Conservation (phyloP, 2,329 filamentous ascomycete species). For the Penicillium sp. region DNA sequence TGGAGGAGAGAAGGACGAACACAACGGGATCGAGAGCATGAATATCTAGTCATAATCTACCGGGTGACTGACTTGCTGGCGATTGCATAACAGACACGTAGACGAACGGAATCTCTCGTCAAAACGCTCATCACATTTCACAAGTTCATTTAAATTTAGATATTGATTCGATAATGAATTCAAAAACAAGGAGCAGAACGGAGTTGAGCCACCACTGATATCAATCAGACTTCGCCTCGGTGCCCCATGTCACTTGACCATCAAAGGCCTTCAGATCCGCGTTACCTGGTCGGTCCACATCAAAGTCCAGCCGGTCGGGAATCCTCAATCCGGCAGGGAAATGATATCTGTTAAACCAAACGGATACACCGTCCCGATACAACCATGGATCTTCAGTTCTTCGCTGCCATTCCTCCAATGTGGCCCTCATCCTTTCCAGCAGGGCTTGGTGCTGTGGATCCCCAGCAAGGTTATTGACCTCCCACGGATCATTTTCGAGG, state of each 20-base stretch:
- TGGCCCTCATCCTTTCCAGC: slow-evolving; percentile 38
- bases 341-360: slow-evolving; percentile 21
- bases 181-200: not conserved
- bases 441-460: slow-evolving; percentile 37
- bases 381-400: slow-evolving; percentile 42
- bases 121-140: too few relatives aligned
- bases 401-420: slow-evolving; percentile 41
- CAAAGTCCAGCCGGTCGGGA: slow-evolving; percentile 30
- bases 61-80: not conserved
- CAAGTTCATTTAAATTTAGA: not conserved
- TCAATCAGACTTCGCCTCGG: not conserved
- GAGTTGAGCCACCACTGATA: not conserved
- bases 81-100: not conserved
- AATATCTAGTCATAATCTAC: too few relatives aligned
- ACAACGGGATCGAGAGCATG: not conserved
- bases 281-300: slow-evolving; percentile 20
- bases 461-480: slow-evolving; percentile 51
- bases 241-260: not conserved
- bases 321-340: slow-evolving; percentile 20
- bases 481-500: slow-evolving; percentile 50
- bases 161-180: not conserved
- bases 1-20: not conserved
- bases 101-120: not conserved
- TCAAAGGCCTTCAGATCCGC: not conserved
- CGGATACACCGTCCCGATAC: slow-evolving; percentile 31